phyloP scores from a whole-genome alignment of 371 early-diverging fungal species.

The Nematocida sp. region DNA sequence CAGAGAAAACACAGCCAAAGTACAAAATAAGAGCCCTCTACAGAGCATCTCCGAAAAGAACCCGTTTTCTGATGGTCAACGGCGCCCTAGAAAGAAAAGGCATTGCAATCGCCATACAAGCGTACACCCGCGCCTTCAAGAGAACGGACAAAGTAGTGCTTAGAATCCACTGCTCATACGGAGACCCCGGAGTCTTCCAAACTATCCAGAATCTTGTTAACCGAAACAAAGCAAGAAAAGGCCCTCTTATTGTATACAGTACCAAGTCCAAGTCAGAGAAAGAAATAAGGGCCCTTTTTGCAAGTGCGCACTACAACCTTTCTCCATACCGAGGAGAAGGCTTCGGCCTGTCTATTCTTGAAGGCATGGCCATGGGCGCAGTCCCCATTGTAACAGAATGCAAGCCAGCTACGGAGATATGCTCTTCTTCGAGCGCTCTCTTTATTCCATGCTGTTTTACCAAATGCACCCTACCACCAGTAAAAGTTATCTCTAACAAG shows the following conservation, averaged over 20 bases:
- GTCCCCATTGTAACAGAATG: constrained; percentile 39
- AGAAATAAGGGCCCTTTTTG: constrained; percentile 11
- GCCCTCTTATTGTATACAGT: constrained; percentile 38
- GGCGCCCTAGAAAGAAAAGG: constrained; percentile 43
- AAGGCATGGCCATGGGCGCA: constrained; percentile 23
- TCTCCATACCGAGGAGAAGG: constrained; percentile 45
- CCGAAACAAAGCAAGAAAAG: constrained; percentile 1
- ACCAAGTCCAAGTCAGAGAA: background rate
- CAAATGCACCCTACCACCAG: constrained; percentile 2
- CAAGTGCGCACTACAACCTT: constrained; percentile 16
- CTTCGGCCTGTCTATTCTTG: constrained; percentile 41
- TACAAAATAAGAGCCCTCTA: background rate
- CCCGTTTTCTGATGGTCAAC: constrained; percentile 24
- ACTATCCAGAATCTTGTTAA: background rate
- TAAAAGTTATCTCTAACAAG: background rate
- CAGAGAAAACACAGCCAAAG: background rate
- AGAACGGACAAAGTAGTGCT: constrained; percentile 30
- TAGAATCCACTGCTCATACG: constrained; percentile 31
- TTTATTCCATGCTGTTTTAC: constrained; percentile 17
- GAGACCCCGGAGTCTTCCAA: background rate
- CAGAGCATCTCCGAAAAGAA: background rate
- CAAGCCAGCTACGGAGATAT: constrained; percentile 37
- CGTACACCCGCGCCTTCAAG: constrained; percentile 31
- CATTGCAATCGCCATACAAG: constrained; percentile 8
- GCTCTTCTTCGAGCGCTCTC: background rate